These are phyloP conservation scores for Aureobasidium vineae DNA, from an alignment of 2,329 filamentous ascomycete species.

Conservation along the genomic window DNA sequence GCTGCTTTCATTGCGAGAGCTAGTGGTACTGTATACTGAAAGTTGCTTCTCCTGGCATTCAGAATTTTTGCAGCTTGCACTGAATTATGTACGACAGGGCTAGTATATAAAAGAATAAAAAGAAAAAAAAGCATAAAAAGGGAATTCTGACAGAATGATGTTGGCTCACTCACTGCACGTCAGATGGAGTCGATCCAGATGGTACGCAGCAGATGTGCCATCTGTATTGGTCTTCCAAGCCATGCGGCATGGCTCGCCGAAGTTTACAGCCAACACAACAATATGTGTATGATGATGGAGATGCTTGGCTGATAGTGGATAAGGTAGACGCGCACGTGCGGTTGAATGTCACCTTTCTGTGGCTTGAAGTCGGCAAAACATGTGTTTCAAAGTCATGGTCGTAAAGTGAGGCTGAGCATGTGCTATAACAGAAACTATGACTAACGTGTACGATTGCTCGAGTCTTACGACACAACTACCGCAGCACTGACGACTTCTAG, in stretches of 20 bases:
- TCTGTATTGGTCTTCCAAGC: background rate
- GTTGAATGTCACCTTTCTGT: background rate
- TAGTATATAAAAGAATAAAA: no score
- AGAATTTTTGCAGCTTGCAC: no score
- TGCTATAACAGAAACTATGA: conserved; percentile 18
- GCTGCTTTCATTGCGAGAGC: no score
- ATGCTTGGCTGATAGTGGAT: background rate
- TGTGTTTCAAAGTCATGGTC: conserved; percentile 5
- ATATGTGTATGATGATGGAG: background rate
- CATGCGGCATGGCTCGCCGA: background rate
- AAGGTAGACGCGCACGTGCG: background rate
- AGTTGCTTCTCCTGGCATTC: no score
- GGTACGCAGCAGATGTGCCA: background rate
- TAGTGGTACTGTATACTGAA: no score
- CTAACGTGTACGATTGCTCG: conserved; percentile 11
- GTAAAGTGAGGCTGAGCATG: conserved; percentile 10
- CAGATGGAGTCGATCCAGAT: background rate
- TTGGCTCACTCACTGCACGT: no score
- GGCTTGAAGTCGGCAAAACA: background rate
- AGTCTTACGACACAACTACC: conserved; percentile 2
- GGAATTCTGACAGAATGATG: no score
- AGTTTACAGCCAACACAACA: background rate
- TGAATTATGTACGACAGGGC: no score
- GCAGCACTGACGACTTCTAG: conserved; percentile 13
- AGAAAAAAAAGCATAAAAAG: no score